Percentiles rank a stretch among this genome's conserved stretches.
These are phyloP conservation scores for Cercospora sp. DNA, from an alignment of 2,329 filamentous ascomycete species.

Conservation along the genomic window DNA sequence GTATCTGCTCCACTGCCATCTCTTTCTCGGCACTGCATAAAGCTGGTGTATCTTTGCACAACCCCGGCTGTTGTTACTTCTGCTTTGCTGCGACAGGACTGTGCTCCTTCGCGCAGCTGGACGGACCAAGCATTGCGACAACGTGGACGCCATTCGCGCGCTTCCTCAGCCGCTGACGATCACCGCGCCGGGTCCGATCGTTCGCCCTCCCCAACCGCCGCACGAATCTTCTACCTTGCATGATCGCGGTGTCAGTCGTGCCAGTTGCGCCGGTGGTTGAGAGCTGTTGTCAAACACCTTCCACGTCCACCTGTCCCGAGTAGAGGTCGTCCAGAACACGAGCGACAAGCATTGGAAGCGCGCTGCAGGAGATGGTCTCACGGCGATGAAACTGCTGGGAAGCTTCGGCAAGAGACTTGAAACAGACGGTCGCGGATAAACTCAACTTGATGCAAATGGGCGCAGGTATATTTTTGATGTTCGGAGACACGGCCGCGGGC, in stretches of 20 bases:
- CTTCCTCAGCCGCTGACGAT: background rate
- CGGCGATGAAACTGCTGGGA: background rate
- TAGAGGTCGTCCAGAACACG: background rate
- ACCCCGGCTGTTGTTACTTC: background rate
- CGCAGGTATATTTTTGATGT: background rate
- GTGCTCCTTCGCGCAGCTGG: no score
- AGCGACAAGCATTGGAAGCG: background rate
- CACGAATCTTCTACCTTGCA: background rate
- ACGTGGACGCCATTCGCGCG: constrained; percentile 2
- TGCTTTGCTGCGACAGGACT: background rate
- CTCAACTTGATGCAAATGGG: background rate
- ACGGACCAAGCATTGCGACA: background rate
- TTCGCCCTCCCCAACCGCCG: background rate
- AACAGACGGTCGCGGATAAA: background rate
- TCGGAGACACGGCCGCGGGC: background rate
- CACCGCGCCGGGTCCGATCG: background rate
- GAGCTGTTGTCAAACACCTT: background rate
- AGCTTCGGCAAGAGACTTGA: background rate
- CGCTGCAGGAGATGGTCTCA: background rate
- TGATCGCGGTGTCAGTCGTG: background rate
- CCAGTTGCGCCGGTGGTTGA: background rate
- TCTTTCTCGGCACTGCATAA: background rate
- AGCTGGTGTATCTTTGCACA: background rate
- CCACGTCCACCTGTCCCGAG: background rate
- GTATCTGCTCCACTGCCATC: background rate